Base-by-base conservation (phyloP, 1,139 yeast species). In the Suhomyces coccinellae region DNA sequence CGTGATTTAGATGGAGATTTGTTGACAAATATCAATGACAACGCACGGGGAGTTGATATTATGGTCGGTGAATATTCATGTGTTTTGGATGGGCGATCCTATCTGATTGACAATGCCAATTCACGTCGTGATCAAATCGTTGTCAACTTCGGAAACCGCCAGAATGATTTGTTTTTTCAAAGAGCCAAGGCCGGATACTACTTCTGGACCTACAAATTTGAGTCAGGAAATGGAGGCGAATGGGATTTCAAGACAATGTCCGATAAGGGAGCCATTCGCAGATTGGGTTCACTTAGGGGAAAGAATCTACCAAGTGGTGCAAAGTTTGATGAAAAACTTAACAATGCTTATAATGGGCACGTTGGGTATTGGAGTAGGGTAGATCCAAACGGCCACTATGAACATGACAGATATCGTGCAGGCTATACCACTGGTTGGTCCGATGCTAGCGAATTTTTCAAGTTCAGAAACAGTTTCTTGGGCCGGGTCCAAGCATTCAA, bases 121-220 rank as follows among this genome's bases (percentile, higher is more conserved):
- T 73, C 49, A 13, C 57, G 65, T 36, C 56, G 77, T 40, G 71
- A 66, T 41, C 62, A 71, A 24, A 56, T 62, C 14, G 76, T 70
- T 9, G 49, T 60, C 30, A 58, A 66, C 17, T 78, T 63, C 53
- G 82, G 80, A 8, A 63, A 61, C 24, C 63, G 59, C 28, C 80
- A 83, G 59, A 56, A 62, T 3, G 59, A 65, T 3, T 52, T 78
- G 4, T 78, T 86, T 54, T 57, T 60, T 10, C 58, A 75, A 36
- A 67, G 86, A 39, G 83, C 91, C 0, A 63, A 73, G 6, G 77
- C 81, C 44, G 97, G 97, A 0, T 75, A 79, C 43, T 91, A 77
- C 64, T 93, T 93, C 66, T 93, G 98, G 98, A 88, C 97, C 1
- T 87, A 70, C 63, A 89, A 88, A 65, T 91, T 91, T 60, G 81